These are phyloP conservation scores for Scenedesmus sp. DNA, from an alignment of 163 green algal genomes.

Conservation along the genomic window DNA sequence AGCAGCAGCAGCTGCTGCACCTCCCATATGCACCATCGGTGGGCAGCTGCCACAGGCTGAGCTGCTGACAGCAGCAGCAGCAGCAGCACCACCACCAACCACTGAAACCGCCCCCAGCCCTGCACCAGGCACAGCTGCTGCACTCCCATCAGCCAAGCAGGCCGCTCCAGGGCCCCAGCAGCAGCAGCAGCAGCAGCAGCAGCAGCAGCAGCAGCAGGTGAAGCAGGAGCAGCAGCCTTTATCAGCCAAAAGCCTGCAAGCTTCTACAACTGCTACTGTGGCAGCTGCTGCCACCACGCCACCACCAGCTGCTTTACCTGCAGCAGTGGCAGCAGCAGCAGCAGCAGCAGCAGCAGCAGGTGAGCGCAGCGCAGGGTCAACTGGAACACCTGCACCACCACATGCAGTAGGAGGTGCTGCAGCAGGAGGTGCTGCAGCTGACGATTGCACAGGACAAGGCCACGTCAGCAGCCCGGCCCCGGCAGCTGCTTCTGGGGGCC, in stretches of 20 bases:
- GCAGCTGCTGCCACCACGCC: neutral
- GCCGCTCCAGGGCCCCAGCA: neutral
- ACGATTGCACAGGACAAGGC: neutral
- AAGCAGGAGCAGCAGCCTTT: neutral
- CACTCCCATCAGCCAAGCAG: neutral
- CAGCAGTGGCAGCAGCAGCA: neutral
- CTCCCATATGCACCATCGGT: no score
- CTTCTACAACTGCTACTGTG: neutral
- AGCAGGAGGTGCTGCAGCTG: neutral
- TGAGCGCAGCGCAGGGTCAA: neutral
- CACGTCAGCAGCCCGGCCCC: neutral
- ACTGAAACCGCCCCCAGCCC: neutral
- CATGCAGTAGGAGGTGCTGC: neutral
- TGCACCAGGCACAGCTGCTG: neutral
- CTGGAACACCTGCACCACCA: neutral
- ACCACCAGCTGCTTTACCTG: neutral
- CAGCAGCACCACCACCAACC: neutral
- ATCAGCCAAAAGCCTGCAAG: neutral
- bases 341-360: slow-evolving; percentile 20
- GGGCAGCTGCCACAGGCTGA: neutral
- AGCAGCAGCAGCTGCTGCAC: no score
- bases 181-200: neutral
- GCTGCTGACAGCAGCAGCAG: neutral
- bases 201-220: neutral
- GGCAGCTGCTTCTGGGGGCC: neutral